These are phyloP conservation scores for Adiantum capillusveneris DNA, from an alignment of 75 land plant genomes.

Conservation along the genomic window DNA sequence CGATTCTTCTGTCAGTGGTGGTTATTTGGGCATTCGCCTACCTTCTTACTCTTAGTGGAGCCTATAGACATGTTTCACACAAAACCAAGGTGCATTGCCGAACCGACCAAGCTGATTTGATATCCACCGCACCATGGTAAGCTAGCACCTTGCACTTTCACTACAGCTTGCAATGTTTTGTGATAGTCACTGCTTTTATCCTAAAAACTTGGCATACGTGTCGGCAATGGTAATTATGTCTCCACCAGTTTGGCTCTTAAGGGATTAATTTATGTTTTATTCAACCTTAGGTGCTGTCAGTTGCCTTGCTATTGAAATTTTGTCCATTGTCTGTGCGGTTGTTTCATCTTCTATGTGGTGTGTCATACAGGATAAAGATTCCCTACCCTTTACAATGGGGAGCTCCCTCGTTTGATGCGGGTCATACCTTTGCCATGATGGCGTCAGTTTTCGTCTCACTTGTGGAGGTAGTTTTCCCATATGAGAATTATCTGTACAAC, in stretches of 20 bases:
- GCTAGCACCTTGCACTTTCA: too few species aligned
- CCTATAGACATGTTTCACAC: constrained; percentile 40
- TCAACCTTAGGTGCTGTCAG: too few species aligned
- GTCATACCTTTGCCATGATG: constrained; percentile 90
- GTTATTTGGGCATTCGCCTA: constrained; percentile 66
- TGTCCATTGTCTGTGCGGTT: too few species aligned
- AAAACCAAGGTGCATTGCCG: constrained; percentile 63
- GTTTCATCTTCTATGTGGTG: too few species aligned
- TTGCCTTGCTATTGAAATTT: too few species aligned
- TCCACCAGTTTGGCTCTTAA: too few species aligned
- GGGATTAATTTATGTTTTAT: too few species aligned
- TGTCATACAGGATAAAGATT: constrained; percentile 55
- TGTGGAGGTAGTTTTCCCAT: constrained; percentile 50
- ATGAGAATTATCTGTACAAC: not conserved
- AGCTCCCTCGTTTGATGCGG: constrained; percentile 76
- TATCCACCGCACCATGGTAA: constrained; percentile 45
- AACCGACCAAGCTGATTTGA: constrained; percentile 41
- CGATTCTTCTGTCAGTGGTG: constrained; percentile 49
- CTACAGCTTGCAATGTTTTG: too few species aligned
- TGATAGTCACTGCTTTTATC: too few species aligned
- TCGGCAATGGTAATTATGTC: too few species aligned
- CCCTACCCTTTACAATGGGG: constrained; percentile 99
- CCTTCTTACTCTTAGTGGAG: constrained; percentile 69
- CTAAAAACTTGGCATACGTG: too few species aligned
- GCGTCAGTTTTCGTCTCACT: constrained; percentile 73